Evolutionary conservation across 2,329 filamentous ascomycete genomes (phyloP).

Genomic region (Fusarium sp.): DNA sequence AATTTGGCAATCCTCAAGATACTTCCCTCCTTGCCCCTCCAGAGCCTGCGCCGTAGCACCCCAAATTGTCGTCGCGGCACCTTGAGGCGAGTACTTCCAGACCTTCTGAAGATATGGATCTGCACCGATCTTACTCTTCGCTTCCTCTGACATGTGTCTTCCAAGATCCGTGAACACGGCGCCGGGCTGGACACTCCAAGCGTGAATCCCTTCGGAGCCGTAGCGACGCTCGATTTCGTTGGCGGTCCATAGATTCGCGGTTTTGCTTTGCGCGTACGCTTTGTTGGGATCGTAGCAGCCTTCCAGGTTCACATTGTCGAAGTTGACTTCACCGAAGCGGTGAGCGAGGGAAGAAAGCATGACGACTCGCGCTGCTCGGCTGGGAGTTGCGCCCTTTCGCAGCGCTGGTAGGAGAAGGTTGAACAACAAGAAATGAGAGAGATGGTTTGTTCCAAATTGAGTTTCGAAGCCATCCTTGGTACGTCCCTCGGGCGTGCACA

Average conservation of each 20-base stretch:
- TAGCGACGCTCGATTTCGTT: slow-evolving; percentile 8
- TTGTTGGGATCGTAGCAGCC: slow-evolving; percentile 6
- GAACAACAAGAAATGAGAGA: background rate
- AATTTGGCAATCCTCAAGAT: slow-evolving; percentile 14
- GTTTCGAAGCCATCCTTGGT: slow-evolving; percentile 7
- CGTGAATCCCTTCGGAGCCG: background rate
- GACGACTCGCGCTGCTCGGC: background rate
- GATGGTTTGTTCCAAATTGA: slow-evolving; percentile 11
- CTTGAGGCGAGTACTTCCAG: background rate
- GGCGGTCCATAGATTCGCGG: slow-evolving; percentile 11
- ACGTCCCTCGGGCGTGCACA: background rate
- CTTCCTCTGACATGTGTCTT: background rate
- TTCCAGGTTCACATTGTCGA: slow-evolving; percentile 8
- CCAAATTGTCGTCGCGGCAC: slow-evolving; percentile 11
- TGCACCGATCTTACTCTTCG: background rate
- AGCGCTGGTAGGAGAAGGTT: background rate
- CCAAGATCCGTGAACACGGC: background rate
- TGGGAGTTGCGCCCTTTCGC: background rate
- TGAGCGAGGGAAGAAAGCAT: background rate
- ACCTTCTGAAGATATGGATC: slow-evolving; percentile 5
- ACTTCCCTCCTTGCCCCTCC: slow-evolving; percentile 4
- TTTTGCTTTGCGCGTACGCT: background rate
- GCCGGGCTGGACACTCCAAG: slow-evolving; percentile 7
- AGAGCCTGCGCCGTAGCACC: background rate
- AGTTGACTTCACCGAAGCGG: slow-evolving; percentile 1